Base-by-base conservation (phyloP, 805 yeast species). In the Priceomyces melissophilus region DNA sequence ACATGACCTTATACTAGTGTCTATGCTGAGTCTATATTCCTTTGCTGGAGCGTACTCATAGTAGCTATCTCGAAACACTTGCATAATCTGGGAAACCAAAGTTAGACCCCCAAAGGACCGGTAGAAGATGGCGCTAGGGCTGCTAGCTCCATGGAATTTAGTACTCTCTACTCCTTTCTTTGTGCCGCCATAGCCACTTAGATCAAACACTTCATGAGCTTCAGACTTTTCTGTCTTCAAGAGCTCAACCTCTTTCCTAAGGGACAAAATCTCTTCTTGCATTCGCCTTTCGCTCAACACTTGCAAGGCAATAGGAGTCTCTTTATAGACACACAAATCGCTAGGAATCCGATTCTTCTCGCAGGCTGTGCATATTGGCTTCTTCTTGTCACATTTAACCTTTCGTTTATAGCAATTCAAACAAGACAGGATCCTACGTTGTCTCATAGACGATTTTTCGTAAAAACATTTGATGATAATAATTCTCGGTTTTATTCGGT, bases 351-450 rank as follows among this genome's bases (percentile, higher is more conserved):
- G 2, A 4, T 32, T 32, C 13, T 16, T 32, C 9, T 7, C 23
- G 11, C 35, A 32, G 10, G 20, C 14, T 8, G 35, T 32, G 13
- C 35, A 32, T 8, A 32, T 9, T 9, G 35, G 35, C 23, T 32
- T 17, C 23, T 13, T 32, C 41, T 60, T 63, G 42, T 65, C 66
- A 46, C 70, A 65, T 37, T 56, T 61, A 45, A 64, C 56, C 45
- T 65, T 65, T 33, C 58, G 51, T 32, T 53, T 45, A 37, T 61
- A 60, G 44, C 70, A 65, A 42, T 52, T 58, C 23, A 50, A 48
- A 42, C 70, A 65, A 2, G 61, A 75, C 32, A 12, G 32, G 32
- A 29, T 29, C 32, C 15, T 29, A 4, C 32, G 32, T 29, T 29
- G 32, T 29, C 32, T 29, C 32, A 29, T 29, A 8, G 25, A n/a